phyloP scores from a whole-genome alignment of 768 basidiomycete species.

The Russula vinacea region DNA sequence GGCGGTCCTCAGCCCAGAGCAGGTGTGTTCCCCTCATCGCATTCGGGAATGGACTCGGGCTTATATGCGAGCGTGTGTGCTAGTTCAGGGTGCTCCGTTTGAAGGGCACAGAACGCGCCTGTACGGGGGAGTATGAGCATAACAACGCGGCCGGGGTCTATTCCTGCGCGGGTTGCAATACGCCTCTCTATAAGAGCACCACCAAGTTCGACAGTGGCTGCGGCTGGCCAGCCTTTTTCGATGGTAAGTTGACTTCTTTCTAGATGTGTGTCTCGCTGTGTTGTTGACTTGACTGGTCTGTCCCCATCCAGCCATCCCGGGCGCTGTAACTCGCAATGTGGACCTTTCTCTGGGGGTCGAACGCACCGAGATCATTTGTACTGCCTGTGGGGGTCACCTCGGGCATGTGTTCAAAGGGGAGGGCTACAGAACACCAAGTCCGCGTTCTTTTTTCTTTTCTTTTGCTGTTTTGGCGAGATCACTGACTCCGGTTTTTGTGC shows the following conservation, averaged over 20 bases:
- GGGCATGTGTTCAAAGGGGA: constrained; percentile 97
- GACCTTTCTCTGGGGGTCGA: constrained; percentile 64
- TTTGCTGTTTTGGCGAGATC: not conserved
- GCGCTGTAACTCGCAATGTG: constrained; percentile 76
- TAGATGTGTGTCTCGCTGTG: not conserved
- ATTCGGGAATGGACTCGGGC: not conserved
- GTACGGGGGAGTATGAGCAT: constrained; percentile 79
- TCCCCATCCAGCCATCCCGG: constrained; percentile 70
- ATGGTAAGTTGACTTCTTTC: constrained; percentile 52
- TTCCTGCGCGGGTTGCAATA: constrained; percentile 72
- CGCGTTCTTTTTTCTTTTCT: not conserved
- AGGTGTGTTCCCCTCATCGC: constrained; percentile 48
- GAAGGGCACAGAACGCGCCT: constrained; percentile 82
- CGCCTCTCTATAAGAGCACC: constrained; percentile 81
- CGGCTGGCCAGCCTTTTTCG: constrained; percentile 98
- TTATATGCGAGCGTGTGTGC: not conserved
- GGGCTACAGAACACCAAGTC: constrained; percentile 74
- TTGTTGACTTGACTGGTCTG: not conserved
- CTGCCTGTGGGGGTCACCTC: constrained; percentile 89
- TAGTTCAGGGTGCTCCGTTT: constrained; percentile 82
- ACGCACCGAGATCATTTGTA: constrained; percentile 84
- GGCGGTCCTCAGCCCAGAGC: constrained; percentile 73
- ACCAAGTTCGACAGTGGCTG: constrained; percentile 94
- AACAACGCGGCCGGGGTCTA: constrained; percentile 66
- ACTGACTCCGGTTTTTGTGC: not conserved